Base-by-base conservation (phyloP, 129 eudicot genomes). In the Ambrosia artemisiifolia region DNA sequence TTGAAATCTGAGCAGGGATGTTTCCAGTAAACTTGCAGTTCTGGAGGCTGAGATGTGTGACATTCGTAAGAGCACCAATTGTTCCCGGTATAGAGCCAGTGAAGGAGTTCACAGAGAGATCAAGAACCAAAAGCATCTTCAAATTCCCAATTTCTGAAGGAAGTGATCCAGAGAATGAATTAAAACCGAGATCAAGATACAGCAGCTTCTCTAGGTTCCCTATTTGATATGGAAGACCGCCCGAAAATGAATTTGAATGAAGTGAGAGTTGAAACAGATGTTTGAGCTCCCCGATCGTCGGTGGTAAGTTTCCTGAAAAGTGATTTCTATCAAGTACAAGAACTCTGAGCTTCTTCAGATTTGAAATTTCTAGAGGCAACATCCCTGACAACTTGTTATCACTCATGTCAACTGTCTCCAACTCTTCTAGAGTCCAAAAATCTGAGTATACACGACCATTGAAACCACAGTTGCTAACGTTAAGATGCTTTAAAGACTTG, bases 271-370 rank as follows among this genome's bases (percentile, higher is more conserved):
- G 96, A 5, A 38, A 56, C 50, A 93, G 91, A 46, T 85, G 66
- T 71, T 32, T 44, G 11, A 93, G 89, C 20, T 77, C 80, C 51
- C 98, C 95, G 55, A 90, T 79, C 63, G 85, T 49, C 17, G 85
- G 68, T 33, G 98, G 96, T 67, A 93, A 71, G 35, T 42, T 77
- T 12, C 96, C 98, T 5, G 89, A 82, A 71, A 93, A 85, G 10
- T 73, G 65, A 72, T 87, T 93, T 51, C 82, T 81, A 70, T 93
- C 96, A 64, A 93, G 93, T 36, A 90, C 84, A 69, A 93, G 88
- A 43, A 63, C 78, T 69, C 74, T 78, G 50, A 93, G 79, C 6
- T 54, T 59, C 49, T 72, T 78, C 70, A 93, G 77, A 55, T 77
- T 81, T 5, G 83, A 83, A 36, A 93, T 50, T 14, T 67, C 48